Percentiles rank a stretch among this genome's conserved stretches.
phyloP scores from a whole-genome alignment of 225 moss, liverwort and hornwort genomes.

The Pleurozium schreberi region DNA sequence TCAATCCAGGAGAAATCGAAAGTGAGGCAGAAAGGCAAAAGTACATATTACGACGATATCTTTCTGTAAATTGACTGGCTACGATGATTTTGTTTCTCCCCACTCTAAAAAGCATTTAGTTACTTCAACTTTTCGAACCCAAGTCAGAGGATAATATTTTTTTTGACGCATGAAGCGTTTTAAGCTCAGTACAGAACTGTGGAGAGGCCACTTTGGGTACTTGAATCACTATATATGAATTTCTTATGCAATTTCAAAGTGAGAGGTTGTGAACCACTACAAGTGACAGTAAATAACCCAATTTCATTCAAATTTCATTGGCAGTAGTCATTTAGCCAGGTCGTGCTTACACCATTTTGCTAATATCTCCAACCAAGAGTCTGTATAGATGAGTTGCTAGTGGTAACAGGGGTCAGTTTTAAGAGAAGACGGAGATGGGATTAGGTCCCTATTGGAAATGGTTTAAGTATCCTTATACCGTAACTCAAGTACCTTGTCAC shows the following conservation, averaged over 20 bases:
- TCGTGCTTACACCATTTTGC: not conserved
- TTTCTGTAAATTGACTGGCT: not conserved
- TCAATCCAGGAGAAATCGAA: not conserved
- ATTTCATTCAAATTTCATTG: not conserved
- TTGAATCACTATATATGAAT: not conserved
- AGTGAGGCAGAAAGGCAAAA: constrained; percentile 12
- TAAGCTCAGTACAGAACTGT: not conserved
- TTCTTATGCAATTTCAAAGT: not conserved
- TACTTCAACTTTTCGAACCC: not conserved
- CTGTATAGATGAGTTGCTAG: not conserved
- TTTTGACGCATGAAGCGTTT: not conserved
- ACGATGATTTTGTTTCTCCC: not conserved
- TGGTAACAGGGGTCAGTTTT: not conserved
- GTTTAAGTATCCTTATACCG: not conserved
- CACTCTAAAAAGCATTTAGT: not conserved
- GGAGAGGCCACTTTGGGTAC: not conserved
- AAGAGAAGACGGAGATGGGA: not conserved
- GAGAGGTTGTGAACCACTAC: not conserved
- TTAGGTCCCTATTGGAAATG: not conserved
- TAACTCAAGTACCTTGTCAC: not conserved
- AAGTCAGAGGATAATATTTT: not conserved
- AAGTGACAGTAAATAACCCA: not conserved
- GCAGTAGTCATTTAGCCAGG: not conserved
- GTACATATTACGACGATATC: not conserved
- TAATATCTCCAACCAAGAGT: not conserved